These are phyloP conservation scores for Stephanodiscus minutulus DNA, from an alignment of 108 stramenopile species.

Conservation along the genomic window DNA sequence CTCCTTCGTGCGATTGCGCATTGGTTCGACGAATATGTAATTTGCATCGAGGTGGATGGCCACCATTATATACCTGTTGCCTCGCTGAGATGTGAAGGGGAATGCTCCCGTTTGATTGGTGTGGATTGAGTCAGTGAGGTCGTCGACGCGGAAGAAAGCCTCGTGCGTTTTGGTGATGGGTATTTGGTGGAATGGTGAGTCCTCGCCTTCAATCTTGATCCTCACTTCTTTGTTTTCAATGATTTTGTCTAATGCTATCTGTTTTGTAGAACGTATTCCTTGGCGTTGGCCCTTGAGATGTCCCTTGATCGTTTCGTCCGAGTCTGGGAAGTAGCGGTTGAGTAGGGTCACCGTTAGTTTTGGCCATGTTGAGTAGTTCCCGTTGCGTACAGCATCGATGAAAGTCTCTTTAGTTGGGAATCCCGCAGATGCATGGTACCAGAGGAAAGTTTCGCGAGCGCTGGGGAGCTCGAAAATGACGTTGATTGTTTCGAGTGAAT, in stretches of 20 bases:
- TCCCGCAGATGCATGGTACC: conserved; percentile 24
- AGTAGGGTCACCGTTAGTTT: neutral
- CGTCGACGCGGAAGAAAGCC: neutral
- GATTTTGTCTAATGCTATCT: neutral
- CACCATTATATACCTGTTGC: conserved; percentile 10
- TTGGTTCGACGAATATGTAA: conserved; percentile 12
- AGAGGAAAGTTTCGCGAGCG: neutral
- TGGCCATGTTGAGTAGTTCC: conserved; percentile 17
- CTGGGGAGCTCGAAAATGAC: too few species aligned
- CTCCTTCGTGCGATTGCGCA: neutral
- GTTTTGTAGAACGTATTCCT: conserved; percentile 9
- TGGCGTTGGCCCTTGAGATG: neutral
- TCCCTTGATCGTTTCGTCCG: conserved; percentile 2
- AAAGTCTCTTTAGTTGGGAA: conserved; percentile 11
- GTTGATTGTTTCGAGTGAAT: too few species aligned
- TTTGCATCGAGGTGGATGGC: conserved; percentile 3
- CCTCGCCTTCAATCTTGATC: too few species aligned
- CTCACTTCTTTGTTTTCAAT: neutral
- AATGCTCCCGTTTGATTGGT: conserved; percentile 19
- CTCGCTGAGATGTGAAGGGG: neutral
- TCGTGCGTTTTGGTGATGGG: neutral
- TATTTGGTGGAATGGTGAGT: too few species aligned
- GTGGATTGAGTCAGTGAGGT: conserved; percentile 12
- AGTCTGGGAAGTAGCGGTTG: neutral
- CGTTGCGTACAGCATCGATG: conserved; percentile 9